These are phyloP conservation scores for Nicotiana benthamiana DNA, from an alignment of 257 asterid species.

Conservation along the genomic window DNA sequence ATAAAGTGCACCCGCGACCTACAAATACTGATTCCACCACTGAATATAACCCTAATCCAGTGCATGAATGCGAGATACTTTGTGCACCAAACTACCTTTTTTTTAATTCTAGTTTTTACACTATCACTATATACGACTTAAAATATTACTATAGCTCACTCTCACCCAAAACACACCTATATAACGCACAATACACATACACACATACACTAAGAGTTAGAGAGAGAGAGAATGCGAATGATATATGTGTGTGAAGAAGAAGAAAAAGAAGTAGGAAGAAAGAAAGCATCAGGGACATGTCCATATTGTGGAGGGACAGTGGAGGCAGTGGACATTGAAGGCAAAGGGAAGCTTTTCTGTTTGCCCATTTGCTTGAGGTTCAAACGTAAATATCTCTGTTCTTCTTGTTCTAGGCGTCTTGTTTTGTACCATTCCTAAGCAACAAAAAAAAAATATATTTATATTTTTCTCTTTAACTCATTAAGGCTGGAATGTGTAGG, in stretches of 20 bases:
- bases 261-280: slow-evolving; percentile 22
- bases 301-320: slow-evolving; percentile 32
- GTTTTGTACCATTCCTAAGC: slow-evolving; percentile 8
- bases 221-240: slow-evolving; percentile 13
- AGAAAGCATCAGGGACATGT: slow-evolving; percentile 21
- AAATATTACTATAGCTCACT: too few relatives aligned
- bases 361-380: slow-evolving; percentile 24
- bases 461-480: too few relatives aligned
- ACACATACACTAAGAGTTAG: background rate
- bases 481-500: background rate
- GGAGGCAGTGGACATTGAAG: slow-evolving; percentile 23
- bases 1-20: too few relatives aligned
- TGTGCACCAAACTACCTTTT: too few relatives aligned
- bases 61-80: too few relatives aligned
- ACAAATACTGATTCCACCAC: too few relatives aligned
- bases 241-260: slow-evolving; percentile 24
- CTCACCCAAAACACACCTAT: background rate
- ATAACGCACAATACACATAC: background rate
- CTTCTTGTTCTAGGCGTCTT: slow-evolving; percentile 20
- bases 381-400: slow-evolving; percentile 26
- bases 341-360: slow-evolving; percentile 20
- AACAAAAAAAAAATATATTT: too few relatives aligned
- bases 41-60: too few relatives aligned
- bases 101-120: too few relatives aligned
- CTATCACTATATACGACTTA: too few relatives aligned